These are phyloP conservation scores for Quambalaria eucalypti DNA, from an alignment of 1,284 basidiomycete genomes.

Conservation along the genomic window DNA sequence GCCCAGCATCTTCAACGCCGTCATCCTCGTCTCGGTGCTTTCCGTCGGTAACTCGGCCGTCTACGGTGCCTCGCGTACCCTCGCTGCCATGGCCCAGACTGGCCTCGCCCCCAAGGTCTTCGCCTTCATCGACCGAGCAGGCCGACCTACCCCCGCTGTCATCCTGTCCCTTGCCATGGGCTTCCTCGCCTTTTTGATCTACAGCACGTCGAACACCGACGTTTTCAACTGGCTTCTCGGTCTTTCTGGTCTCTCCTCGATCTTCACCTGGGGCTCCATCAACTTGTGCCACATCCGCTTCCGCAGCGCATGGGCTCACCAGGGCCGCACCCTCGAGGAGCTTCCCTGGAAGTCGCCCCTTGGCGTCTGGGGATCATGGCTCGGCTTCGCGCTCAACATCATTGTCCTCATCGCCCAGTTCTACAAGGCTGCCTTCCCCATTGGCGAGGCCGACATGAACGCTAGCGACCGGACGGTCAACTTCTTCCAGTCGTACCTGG, in stretches of 20 bases:
- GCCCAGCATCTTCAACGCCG: slow-evolving; percentile 51
- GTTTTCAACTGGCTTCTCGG: slow-evolving; percentile 52
- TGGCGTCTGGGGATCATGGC: slow-evolving; percentile 50
- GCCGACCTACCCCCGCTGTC: slow-evolving; percentile 51
- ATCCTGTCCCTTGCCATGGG: slow-evolving; percentile 33
- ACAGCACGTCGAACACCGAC: slow-evolving; percentile 31
- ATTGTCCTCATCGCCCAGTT: slow-evolving; percentile 44
- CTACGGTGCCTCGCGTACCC: slow-evolving; percentile 48
- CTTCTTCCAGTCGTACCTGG: slow-evolving; percentile 52
- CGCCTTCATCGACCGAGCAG: slow-evolving; percentile 52
- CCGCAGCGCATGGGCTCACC: slow-evolving; percentile 51
- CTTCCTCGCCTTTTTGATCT: slow-evolving; percentile 35
- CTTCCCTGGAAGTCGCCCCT: slow-evolving; percentile 52
- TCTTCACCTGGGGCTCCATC: slow-evolving; percentile 50
- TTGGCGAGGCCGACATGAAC: slow-evolving; percentile 30
- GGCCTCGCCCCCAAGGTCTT: slow-evolving; percentile 50
- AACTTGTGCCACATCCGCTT: slow-evolving; percentile 49
- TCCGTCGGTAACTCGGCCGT: slow-evolving; percentile 49
- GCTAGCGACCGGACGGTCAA: slow-evolving; percentile 42
- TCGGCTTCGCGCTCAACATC: slow-evolving; percentile 44
- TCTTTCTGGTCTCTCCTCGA: slow-evolving; percentile 52
- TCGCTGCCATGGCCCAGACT: slow-evolving; percentile 41
- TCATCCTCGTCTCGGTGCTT: slow-evolving; percentile 48
- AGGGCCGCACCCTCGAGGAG: slow-evolving; percentile 51
- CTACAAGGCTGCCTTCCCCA: slow-evolving; percentile 31